These are phyloP conservation scores for Volvox carteri DNA, from an alignment of 163 green algal genomes.

Conservation along the genomic window DNA sequence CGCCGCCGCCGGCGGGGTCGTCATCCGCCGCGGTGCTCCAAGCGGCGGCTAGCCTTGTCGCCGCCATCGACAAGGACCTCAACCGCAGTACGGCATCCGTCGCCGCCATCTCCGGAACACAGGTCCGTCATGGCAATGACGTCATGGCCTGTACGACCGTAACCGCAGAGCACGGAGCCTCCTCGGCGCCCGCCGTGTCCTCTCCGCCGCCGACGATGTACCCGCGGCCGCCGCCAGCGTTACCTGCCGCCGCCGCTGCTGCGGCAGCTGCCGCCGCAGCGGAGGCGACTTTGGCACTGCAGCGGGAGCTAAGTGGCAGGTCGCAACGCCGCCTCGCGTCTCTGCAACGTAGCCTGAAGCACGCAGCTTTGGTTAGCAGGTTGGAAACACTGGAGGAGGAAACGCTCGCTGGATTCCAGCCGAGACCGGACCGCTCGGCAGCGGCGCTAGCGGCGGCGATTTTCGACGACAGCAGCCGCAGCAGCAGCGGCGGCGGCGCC, in stretches of 20 bases:
- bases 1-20: not conserved
- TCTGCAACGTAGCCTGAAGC: not conserved
- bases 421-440: not conserved
- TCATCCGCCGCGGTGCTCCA: not conserved
- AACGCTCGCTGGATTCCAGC: not conserved
- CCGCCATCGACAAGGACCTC: constrained; percentile 47
- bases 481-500: not conserved
- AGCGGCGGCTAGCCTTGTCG: constrained; percentile 46
- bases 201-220: not conserved
- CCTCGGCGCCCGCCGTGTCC: too few species aligned
- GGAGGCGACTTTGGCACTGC: not conserved
- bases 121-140: too few species aligned
- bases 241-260: not conserved
- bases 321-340: not conserved
- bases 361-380: not conserved
- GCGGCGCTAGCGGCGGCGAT: not conserved
- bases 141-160: too few species aligned
- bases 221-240: constrained; percentile 2
- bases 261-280: not conserved
- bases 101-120: not conserved
- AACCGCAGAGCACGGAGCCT: too few species aligned
- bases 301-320: not conserved
- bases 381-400: not conserved
- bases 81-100: not conserved
- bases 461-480: not conserved